Evolutionary conservation across 2,329 filamentous ascomycete species (phyloP), one percentile per base, ranked within the genome.

Genomic region (Davidsoniella virescens): DNA sequence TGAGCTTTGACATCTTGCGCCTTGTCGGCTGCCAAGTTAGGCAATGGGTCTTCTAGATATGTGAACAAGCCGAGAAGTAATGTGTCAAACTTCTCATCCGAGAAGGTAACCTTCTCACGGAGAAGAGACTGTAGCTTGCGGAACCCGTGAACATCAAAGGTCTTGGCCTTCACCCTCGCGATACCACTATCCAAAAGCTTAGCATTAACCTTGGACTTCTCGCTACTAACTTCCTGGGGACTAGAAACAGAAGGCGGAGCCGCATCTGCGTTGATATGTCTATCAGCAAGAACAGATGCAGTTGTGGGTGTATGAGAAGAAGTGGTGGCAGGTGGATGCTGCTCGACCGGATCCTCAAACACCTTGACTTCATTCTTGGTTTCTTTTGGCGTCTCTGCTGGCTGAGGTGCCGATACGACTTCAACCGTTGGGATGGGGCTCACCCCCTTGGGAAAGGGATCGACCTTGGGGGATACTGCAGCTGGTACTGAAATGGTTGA

Each of bases 101-200:
- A 71, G 59, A 84, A 78, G 12, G 78, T 71, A 57, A 73, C 73
- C 59, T 71, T 75, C 52, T 83, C 80, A 55, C 82, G 79, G 53
- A 87, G 72, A 55, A 87, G 72, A 38, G 80, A 80, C 62, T 88
- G 84, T 45, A 88, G 69, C 59, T 84, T 84, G 49, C 84, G 76
- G 70, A 88, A 87, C 51, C 84, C 84, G 59, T 87, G 83, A 3
- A 84, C 82, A 59, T 88, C 84, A n/a, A 90, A 73, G 1, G 77
- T 77, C 57, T 78, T 77, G 26, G 75, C 71, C 56, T 78, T 78
- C 57, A 88, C 80, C 55, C 84, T 82, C 47, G 78, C 69, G 56
- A 88, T 84, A 46, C 82, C 84, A 57, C 83, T 87, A 29, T 81
- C 76, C 4, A 90, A 70, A 20, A 88, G 68, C 42, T 80, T 75